Conservation (phyloP, 768 basidiomycete genomes). For the Rhodosporidiobolus odoratus region DNA sequence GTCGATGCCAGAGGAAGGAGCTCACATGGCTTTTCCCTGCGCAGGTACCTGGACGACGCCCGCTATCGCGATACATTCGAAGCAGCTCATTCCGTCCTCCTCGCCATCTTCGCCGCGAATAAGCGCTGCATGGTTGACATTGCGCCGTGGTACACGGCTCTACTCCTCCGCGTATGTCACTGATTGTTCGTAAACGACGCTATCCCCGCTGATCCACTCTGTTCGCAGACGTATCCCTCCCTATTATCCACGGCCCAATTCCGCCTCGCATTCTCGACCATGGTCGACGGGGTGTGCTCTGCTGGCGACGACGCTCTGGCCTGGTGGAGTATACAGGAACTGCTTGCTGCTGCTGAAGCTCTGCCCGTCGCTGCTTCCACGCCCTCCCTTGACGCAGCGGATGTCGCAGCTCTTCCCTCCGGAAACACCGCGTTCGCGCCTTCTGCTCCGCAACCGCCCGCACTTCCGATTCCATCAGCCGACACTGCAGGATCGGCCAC, state of each 20-base stretch:
- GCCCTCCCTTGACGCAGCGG: background rate
- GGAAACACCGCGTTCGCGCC: background rate
- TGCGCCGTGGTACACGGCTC: slow-evolving; percentile 67
- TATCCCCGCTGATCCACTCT: slow-evolving; percentile 55
- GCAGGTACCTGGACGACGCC: slow-evolving; percentile 60
- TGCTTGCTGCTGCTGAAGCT: slow-evolving; percentile 53
- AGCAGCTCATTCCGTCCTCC: slow-evolving; percentile 74
- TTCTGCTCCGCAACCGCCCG: background rate
- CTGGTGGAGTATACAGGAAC: slow-evolving; percentile 62
- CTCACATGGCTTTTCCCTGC: too few species aligned
- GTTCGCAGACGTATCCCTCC: slow-evolving; percentile 48
- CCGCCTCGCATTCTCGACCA: slow-evolving; percentile 65
- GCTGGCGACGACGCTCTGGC: slow-evolving; percentile 53
- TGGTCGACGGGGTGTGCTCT: slow-evolving; percentile 58
- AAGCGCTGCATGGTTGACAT: slow-evolving; percentile 54
- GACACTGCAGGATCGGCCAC: background rate
- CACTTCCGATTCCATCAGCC: background rate
- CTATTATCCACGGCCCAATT: slow-evolving; percentile 63
- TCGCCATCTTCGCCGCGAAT: slow-evolving; percentile 65
- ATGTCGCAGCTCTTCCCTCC: background rate
- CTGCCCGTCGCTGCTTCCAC: slow-evolving; percentile 1
- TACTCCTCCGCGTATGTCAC: slow-evolving; percentile 61
- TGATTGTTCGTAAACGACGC: background rate
- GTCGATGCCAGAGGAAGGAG: too few species aligned
- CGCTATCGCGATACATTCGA: slow-evolving; percentile 71